Evolutionary conservation across 202 grass and related monocot species (phyloP).

Genomic region (Cymbopogon flexuosus): DNA sequence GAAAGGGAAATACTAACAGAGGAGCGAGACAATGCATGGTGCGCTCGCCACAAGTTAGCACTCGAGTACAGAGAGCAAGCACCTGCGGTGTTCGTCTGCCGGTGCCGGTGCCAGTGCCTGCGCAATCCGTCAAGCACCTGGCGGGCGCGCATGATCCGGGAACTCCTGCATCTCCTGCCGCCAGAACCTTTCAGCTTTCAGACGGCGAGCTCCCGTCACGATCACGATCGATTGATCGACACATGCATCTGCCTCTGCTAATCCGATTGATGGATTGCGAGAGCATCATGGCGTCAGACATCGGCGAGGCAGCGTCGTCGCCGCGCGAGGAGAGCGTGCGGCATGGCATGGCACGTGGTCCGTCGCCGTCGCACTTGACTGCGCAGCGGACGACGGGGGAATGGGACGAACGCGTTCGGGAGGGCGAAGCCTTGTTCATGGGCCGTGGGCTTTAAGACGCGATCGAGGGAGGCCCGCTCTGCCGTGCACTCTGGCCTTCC

Average conservation of each 20-base stretch:
- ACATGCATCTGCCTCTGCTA: background rate
- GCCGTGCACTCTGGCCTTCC: too few relatives aligned
- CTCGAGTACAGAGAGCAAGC: background rate
- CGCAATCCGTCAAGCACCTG: constrained; percentile 40
- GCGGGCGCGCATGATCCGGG: background rate
- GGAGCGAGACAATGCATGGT: background rate
- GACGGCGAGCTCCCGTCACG: background rate
- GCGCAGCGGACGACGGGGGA: background rate
- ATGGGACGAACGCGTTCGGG: background rate
- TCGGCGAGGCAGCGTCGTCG: background rate
- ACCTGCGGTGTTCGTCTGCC: constrained; percentile 23
- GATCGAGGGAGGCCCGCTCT: too few relatives aligned
- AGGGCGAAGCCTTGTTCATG: background rate
- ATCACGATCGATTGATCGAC: constrained; percentile 1
- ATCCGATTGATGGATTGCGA: background rate
- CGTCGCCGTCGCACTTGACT: background rate
- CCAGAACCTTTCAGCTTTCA: background rate
- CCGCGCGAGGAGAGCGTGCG: background rate
- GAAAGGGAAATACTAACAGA: constrained; percentile 12
- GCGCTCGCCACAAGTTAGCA: background rate
- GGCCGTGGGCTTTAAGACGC: background rate
- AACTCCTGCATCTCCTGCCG: background rate
- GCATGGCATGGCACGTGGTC: background rate
- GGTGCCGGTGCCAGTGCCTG: background rate
- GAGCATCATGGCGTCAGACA: constrained; percentile 5